phyloP scores from a whole-genome alignment of 805 yeast species.

The Osmozyma mogii region DNA sequence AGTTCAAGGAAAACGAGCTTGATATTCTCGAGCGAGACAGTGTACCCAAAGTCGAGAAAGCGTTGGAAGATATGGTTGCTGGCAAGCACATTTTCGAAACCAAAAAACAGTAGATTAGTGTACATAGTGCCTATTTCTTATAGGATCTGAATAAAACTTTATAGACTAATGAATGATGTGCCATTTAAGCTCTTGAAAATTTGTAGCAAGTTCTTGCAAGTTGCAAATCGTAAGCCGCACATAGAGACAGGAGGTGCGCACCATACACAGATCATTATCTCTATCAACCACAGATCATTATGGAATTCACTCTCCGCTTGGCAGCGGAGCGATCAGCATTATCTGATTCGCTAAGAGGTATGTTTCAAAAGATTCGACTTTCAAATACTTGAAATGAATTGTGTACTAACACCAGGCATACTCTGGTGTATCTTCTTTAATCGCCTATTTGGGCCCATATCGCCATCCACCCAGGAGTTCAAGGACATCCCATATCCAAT shows the following conservation, averaged over 20 bases:
- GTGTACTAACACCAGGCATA: slow-evolving; percentile 32
- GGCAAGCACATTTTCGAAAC: slow-evolving; percentile 9
- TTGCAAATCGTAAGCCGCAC: background rate
- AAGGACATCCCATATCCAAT: slow-evolving; percentile 53
- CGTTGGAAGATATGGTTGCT: slow-evolving; percentile 27
- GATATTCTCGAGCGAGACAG: slow-evolving; percentile 31
- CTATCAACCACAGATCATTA: slow-evolving; percentile 8
- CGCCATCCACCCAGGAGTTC: slow-evolving; percentile 49
- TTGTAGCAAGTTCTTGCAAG: too few species aligned
- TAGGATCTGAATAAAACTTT: too few species aligned
- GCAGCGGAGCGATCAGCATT: slow-evolving; percentile 46
- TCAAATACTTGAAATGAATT: slow-evolving; percentile 8
- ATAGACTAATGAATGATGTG: too few species aligned
- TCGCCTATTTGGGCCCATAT: slow-evolving; percentile 57
- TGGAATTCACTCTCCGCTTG: slow-evolving; percentile 42
- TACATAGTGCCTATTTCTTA: too few species aligned
- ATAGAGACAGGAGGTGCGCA: background rate
- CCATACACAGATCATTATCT: background rate
- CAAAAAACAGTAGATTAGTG: too few species aligned
- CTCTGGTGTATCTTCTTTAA: slow-evolving; percentile 64
- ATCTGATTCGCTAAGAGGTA: slow-evolving; percentile 48
- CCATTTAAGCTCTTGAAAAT: too few species aligned
- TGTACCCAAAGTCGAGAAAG: slow-evolving; percentile 30
- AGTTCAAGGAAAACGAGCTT: slow-evolving; percentile 41
- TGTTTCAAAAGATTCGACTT: slow-evolving; percentile 10